Evolutionary conservation across 257 asterid genomes (phyloP).

Genomic region (Anisodus acutangulus): DNA sequence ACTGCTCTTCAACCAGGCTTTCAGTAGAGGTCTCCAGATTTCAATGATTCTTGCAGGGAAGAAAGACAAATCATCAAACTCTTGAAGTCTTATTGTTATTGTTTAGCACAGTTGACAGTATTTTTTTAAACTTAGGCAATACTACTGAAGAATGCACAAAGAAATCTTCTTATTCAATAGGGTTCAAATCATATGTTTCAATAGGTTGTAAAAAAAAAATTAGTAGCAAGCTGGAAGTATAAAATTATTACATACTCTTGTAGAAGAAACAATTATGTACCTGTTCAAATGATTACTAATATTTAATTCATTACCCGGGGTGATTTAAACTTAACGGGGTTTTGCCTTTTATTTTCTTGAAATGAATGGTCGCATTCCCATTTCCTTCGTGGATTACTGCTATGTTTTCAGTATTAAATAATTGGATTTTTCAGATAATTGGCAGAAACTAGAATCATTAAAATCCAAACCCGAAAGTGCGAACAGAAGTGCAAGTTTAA

Average conservation of each 20-base stretch:
- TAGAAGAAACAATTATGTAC: neutral
- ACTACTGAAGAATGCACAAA: constrained; percentile 19
- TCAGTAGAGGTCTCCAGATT: constrained; percentile 97
- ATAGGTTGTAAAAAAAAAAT: constrained; percentile 8
- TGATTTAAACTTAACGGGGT: neutral
- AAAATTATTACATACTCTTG: neutral
- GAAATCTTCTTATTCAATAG: neutral
- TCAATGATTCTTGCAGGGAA: constrained; percentile 90
- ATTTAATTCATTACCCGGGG: neutral
- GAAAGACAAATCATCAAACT: constrained; percentile 53
- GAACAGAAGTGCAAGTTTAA: too few species aligned
- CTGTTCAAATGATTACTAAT: neutral
- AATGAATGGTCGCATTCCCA: too few species aligned
- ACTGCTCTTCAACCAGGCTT: constrained; percentile 92
- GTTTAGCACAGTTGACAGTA: constrained; percentile 8
- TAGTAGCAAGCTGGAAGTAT: neutral
- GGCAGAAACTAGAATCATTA: too few species aligned
- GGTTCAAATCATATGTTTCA: neutral
- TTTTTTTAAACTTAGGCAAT: neutral
- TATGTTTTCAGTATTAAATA: too few species aligned
- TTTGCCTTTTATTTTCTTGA: too few species aligned
- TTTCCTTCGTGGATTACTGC: too few species aligned
- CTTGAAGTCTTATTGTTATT: neutral
- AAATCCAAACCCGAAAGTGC: too few species aligned
- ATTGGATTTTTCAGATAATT: too few species aligned